Evolutionary conservation across 805 yeast genomes (phyloP).

Genomic region (Pichia deserticola): DNA sequence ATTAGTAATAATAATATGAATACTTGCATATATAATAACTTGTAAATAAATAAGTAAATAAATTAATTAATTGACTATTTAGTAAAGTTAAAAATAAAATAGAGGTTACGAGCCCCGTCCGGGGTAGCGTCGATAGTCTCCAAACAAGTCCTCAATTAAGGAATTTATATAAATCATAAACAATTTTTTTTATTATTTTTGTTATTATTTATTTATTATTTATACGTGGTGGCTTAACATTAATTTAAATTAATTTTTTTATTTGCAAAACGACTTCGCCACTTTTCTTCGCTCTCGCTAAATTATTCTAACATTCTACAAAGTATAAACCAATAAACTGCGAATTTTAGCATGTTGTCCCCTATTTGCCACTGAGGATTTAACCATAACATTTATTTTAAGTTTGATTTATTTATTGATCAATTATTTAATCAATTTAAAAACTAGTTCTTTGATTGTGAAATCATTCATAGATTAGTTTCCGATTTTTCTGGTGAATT

Average conservation of each 20-base stretch:
- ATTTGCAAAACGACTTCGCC: neutral
- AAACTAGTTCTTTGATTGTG: neutral
- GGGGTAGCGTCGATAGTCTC: too few relatives aligned
- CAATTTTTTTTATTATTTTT: too few relatives aligned
- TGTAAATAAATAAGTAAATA: neutral
- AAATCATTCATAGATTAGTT: neutral
- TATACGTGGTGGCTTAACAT: too few relatives aligned
- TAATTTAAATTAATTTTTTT: neutral
- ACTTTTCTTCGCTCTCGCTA: neutral
- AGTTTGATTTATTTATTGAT: neutral
- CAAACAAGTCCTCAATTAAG: too few relatives aligned
- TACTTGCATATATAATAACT: neutral
- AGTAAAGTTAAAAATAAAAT: too few relatives aligned
- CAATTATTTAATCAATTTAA: neutral
- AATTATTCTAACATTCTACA: neutral
- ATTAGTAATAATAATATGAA: neutral
- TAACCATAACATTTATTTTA: neutral
- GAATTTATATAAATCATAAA: too few relatives aligned
- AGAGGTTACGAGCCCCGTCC: too few relatives aligned
- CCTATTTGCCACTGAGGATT: conserved; percentile 2
- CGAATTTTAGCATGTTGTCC: neutral
- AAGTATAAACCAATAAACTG: neutral
- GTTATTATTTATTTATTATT: too few relatives aligned
- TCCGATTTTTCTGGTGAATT: conserved; percentile 1
- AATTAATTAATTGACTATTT: too few relatives aligned